Evolutionary conservation across 2,329 filamentous ascomycete species (phyloP), one percentile per base, ranked within the genome.

Genomic region (Trichoderma harzianum): DNA sequence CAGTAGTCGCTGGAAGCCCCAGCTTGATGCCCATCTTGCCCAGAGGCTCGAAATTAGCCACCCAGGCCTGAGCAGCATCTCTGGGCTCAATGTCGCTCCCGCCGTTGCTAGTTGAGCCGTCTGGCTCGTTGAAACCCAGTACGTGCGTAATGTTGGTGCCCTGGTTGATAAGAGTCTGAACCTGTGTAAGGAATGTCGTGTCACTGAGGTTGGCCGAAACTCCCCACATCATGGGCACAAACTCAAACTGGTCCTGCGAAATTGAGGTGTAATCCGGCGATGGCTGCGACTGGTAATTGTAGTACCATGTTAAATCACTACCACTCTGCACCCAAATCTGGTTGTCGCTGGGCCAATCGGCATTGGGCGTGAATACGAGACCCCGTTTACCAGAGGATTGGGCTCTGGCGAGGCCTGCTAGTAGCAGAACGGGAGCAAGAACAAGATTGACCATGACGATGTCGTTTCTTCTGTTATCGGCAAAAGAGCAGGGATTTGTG

Each of bases 191-290:
- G 79, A 95, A 95, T 0, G 85, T 83, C 0, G 86, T 89, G 77
- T 88, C 85, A 70, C 84, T 82, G 32, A 82, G 79, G 71, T 85
- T 78, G 14, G 80, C 72, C 4, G 84, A 82, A 11, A 88, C 83
- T 36, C 92, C 92, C 91, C 91, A 95, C 72, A 94, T 87, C 92
- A 94, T 94, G 65, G 93, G 93, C 1, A 95, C 90, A 80, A 93
- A 96, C 79, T 93, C 86, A 75, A 95, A 88, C 16, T 85, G 80
- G 16, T 84, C 82, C 75, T 90, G 87, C 0, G 85, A 76, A 34
- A 84, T 77, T 64, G 84, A 80, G 53, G 80, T 74, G 78, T 86
- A 91, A 55, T 82, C 82, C 0, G 84, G 73, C 0, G 90, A 88
- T 1, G 92, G 92, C 4, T 80, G 78, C 24, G 84, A 77, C 30